Percentiles rank a stretch among this genome's conserved stretches.
Conservation (phyloP, 2,329 filamentous ascomycete species). For the Boeremia exigua region DNA sequence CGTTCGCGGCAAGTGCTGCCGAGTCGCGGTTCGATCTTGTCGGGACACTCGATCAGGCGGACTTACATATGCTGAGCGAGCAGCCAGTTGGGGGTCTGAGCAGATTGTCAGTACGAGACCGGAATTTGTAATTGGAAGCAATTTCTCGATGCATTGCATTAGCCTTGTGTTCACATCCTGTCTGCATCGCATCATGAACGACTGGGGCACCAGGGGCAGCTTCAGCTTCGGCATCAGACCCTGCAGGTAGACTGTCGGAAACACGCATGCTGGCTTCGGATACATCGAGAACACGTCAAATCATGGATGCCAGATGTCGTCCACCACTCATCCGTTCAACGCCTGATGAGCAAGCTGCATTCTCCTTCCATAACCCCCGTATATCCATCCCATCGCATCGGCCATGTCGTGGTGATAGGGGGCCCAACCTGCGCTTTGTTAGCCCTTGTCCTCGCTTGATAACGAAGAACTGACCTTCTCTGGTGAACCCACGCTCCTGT, state of each 20-base stretch:
- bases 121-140: not conserved
- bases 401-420: constrained; percentile 46
- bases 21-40: constrained; percentile 3
- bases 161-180: not conserved
- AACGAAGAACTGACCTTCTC: constrained; percentile 31
- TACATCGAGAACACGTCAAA: no score
- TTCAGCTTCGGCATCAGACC: no score
- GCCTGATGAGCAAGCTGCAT: constrained; percentile 41
- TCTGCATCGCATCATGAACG: not conserved
- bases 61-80: not conserved
- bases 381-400: constrained; percentile 45
- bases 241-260: not conserved
- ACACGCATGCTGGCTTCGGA: not conserved
- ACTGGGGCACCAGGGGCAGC: no score
- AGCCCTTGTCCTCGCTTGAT: not conserved
- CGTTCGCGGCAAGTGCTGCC: constrained; percentile 15
- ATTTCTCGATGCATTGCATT: not conserved
- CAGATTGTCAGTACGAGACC: not conserved
- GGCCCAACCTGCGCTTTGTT: constrained; percentile 33
- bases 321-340: not conserved
- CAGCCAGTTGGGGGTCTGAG: constrained; percentile 9
- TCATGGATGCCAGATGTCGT: not conserved
- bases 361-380: constrained; percentile 41
- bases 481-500: constrained; percentile 30
- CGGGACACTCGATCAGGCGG: constrained; percentile 8